Evolutionary conservation across 2,329 filamentous ascomycete genomes (phyloP).

Genomic region (Chrysoporthe deuterocubensis): DNA sequence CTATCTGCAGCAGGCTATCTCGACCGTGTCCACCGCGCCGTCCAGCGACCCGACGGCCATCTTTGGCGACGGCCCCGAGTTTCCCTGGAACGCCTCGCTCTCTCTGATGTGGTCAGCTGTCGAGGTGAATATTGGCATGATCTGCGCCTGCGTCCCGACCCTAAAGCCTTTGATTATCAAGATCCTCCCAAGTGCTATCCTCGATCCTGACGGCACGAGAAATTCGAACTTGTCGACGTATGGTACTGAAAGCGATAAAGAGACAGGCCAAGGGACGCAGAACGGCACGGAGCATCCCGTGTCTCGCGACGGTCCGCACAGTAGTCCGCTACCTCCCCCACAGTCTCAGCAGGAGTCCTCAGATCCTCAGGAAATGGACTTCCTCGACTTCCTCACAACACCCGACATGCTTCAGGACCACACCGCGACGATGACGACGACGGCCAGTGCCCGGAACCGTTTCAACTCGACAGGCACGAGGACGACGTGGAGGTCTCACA

Average conservation of each 20-base stretch:
- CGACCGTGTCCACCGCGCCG: constrained; percentile 42
- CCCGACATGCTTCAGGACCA: constrained; percentile 38
- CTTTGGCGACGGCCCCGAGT: constrained; percentile 58
- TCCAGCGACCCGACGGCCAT: constrained; percentile 45
- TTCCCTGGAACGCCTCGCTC: constrained; percentile 76
- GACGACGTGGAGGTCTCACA: constrained; percentile 30
- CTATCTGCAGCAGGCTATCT: constrained; percentile 78
- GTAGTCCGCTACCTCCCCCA: neutral
- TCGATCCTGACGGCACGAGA: constrained; percentile 53
- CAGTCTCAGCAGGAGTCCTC: constrained; percentile 7
- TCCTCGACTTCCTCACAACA: constrained; percentile 53
- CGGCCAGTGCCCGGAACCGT: neutral
- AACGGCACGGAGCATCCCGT: constrained; percentile 6
- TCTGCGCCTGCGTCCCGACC: constrained; percentile 90
- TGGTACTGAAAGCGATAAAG: constrained; percentile 33
- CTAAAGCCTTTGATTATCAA: constrained; percentile 82
- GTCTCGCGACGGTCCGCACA: constrained; percentile 5
- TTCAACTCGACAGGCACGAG: constrained; percentile 6
- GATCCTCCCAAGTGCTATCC: constrained; percentile 60
- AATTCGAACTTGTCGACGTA: constrained; percentile 36
- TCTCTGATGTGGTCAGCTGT: constrained; percentile 94
- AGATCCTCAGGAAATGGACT: constrained; percentile 34
- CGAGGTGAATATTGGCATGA: constrained; percentile 88
- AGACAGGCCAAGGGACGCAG: constrained; percentile 5
- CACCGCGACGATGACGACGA: neutral